Conservation (phyloP, 2,329 filamentous ascomycete genomes). For the Talaromyces verruculosus region DNA sequence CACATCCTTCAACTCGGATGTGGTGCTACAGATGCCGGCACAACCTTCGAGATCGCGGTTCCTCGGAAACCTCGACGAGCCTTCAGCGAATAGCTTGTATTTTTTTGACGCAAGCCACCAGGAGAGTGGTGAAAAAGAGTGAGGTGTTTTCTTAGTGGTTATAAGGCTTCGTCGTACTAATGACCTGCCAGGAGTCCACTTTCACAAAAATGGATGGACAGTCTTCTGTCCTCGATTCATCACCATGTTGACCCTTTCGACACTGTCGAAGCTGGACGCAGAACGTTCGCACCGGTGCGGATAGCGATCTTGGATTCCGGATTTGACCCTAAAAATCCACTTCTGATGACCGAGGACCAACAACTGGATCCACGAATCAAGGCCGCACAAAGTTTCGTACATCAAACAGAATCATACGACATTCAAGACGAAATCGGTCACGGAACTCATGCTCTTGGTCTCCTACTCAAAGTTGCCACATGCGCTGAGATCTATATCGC, state of each 20-base stretch:
- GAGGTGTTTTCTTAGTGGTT: neutral
- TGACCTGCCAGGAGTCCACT: neutral
- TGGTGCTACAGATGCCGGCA: too few species aligned
- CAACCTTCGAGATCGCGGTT: too few species aligned
- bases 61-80: too few species aligned
- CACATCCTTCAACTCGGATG: too few species aligned
- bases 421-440: neutral
- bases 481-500: neutral
- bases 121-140: neutral
- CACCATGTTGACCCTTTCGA: neutral
- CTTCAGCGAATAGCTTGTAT: neutral
- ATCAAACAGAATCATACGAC: neutral
- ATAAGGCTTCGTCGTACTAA: too few species aligned
- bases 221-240: neutral
- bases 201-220: neutral
- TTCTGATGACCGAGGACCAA: neutral
- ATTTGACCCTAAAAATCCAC: neutral
- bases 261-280: too few species aligned
- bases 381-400: neutral
- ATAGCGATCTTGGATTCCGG: neutral
- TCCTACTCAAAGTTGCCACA: neutral
- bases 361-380: neutral
- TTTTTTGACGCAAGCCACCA: neutral
- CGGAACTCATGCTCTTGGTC: neutral
- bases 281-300: too few species aligned